Base-by-base conservation (phyloP, 306 rosid genomes). In the Glycine soja region DNA sequence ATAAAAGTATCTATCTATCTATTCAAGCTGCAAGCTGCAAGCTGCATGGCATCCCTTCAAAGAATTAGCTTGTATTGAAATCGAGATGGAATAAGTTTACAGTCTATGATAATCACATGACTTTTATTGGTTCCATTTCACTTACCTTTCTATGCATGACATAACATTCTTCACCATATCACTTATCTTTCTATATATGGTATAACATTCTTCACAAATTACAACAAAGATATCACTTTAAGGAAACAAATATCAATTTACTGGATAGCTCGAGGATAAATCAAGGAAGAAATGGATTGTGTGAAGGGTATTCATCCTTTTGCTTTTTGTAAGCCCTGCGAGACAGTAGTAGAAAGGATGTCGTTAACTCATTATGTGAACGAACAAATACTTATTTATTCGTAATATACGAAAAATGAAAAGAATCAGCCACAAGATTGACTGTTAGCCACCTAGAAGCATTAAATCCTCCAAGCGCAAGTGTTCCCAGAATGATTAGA, bases 201-300 rank as follows among this genome's bases (percentile, higher is more conserved):
- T 70, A 75, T 36, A 68, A 64, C 38, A 63, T 57, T 43, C 32
- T 52, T n/a, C 40, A 12, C 8, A 52, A 51, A 59, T 74, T 74
- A 62, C 86, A 70, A 30, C 61, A 76, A 51, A n/a, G 8, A 47
- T 11, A 18, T 56, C 43, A 40, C 43, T 40, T 40, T 5, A 40
- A 5, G 43, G 6, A 40, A 40, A 40, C 43, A 40, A 40, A 5
- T 40, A 40, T 4, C 5, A 40, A 11, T 74, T 54, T 3, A 42
- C 68, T 48, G 46, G 38, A 16, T 65, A 18, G 19, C 66, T 42
- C 2, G 15, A 47, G 68, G 50, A 43, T 77, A 58, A 58, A 63
- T 91, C 92, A 91, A 67, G 97, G 97, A 80, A 91, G 92, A 88
- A 92, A 91, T 51, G 97, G 97, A 87, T 92, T 89, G 88, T 92